A percentile compares a stretch with the other conserved stretches of the same genome.
Evolutionary conservation across 2,329 filamentous ascomycete genomes (phyloP).

Genomic region (Scedosporium apiospermum): DNA sequence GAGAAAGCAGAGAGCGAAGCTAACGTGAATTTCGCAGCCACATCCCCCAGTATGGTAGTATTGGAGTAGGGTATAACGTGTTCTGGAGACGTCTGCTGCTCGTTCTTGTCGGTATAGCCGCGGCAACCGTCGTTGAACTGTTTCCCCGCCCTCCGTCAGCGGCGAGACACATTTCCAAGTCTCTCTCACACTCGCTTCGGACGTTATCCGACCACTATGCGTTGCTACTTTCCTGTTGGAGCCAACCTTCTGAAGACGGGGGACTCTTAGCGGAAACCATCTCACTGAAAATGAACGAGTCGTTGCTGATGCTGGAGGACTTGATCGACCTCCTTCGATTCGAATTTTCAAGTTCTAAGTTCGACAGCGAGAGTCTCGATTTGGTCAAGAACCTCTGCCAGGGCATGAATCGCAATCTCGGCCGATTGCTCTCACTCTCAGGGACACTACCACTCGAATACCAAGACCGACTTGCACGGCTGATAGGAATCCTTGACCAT

Average conservation of each 20-base stretch:
- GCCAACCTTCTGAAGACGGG: slow-evolving; percentile 18
- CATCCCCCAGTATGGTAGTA: slow-evolving; percentile 31
- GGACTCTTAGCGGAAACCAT: slow-evolving; percentile 19
- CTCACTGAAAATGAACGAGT: slow-evolving; percentile 20
- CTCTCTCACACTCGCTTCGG: slow-evolving; percentile 31
- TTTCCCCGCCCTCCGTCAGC: slow-evolving; percentile 37
- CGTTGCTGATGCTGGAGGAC: slow-evolving; percentile 15
- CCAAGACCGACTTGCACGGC: slow-evolving; percentile 26
- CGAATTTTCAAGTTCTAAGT: slow-evolving; percentile 20
- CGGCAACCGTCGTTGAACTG: slow-evolving; percentile 33
- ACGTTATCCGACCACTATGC: slow-evolving; percentile 39
- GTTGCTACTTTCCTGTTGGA: slow-evolving; percentile 34
- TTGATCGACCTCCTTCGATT: slow-evolving; percentile 19
- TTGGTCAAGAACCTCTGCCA: slow-evolving; percentile 19
- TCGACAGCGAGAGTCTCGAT: slow-evolving; percentile 20
- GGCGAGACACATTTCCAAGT: slow-evolving; percentile 31
- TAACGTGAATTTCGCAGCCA: slow-evolving; percentile 17
- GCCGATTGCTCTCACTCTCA: slow-evolving; percentile 21
- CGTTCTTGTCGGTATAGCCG: slow-evolving; percentile 33
- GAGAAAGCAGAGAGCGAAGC: neutral
- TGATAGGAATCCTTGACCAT: slow-evolving; percentile 30
- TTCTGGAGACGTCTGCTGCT: slow-evolving; percentile 37
- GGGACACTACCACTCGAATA: slow-evolving; percentile 27
- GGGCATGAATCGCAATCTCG: slow-evolving; percentile 23
- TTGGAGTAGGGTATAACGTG: slow-evolving; percentile 34